phyloP scores from a whole-genome alignment of 2,329 filamentous ascomycete species.

The Myriosclerotinia scirpicola region DNA sequence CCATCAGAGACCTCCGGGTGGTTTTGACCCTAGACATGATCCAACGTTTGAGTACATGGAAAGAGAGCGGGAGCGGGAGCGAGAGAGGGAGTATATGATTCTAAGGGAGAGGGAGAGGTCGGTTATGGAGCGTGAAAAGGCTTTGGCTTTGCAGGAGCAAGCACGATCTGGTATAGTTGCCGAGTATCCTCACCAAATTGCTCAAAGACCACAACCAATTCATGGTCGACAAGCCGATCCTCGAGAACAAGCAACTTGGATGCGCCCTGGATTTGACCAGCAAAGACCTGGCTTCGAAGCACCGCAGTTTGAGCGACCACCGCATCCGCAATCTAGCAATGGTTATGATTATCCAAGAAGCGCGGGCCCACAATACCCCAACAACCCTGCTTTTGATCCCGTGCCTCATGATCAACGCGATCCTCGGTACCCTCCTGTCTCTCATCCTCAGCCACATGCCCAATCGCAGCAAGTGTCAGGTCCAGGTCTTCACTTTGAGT shows the following conservation, averaged over 20 bases:
- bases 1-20: constrained; percentile 32
- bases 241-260: constrained; percentile 37
- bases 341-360: constrained; percentile 36
- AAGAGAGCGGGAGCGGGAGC: constrained; percentile 42
- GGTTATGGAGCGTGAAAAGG: constrained; percentile 42
- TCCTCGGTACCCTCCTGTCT: constrained; percentile 40
- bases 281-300: constrained; percentile 26
- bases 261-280: constrained; percentile 35
- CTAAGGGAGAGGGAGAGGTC: constrained; percentile 12
- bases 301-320: constrained; percentile 25
- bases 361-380: constrained; percentile 34
- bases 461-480: constrained; percentile 40
- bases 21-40: constrained; percentile 37
- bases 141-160: constrained; percentile 38
- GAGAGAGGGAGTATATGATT: constrained; percentile 27
- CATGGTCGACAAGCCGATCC: constrained; percentile 37
- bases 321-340: constrained; percentile 26
- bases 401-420: constrained; percentile 33
- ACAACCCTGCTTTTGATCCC: constrained; percentile 34
- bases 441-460: constrained; percentile 40
- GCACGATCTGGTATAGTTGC: constrained; percentile 24
- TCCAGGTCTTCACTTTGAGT: constrained; percentile 40
- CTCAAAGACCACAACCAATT: constrained; percentile 30
- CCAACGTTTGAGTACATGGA: constrained; percentile 55
- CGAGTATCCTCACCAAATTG: constrained; percentile 36